A percentile compares a stretch with the other conserved stretches of the same genome.
phyloP scores from a whole-genome alignment of 2,329 filamentous ascomycete genomes.

The Colletotrichum orbiculare region DNA sequence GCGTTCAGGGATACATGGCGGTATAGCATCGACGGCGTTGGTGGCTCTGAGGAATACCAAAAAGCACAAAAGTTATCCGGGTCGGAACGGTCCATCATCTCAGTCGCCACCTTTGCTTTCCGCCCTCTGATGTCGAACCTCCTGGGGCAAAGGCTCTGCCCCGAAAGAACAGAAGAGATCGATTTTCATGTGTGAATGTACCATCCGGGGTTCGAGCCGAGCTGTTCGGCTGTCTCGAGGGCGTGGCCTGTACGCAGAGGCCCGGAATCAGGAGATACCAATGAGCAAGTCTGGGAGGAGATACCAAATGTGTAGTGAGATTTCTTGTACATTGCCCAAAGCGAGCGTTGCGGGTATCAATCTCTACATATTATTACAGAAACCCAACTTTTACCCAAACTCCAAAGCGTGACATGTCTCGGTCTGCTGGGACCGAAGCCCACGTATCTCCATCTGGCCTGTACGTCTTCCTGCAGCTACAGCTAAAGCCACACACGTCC shows the following conservation, averaged over 20 bases:
- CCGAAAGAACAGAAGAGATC: not conserved
- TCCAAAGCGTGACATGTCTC: not conserved
- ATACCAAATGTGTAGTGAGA: not conserved
- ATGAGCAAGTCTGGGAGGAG: slow-evolving; percentile 15
- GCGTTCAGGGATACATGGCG: slow-evolving; percentile 36
- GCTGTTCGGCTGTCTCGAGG: too few relatives aligned
- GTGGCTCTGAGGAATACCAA: slow-evolving; percentile 37
- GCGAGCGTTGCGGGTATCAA: slow-evolving; percentile 36
- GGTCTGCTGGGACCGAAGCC: too few relatives aligned
- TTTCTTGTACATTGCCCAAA: slow-evolving; percentile 22
- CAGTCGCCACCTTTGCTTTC: slow-evolving; percentile 33
- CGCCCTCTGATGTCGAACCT: not conserved
- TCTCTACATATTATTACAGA: slow-evolving; percentile 11
- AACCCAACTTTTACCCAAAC: slow-evolving; percentile 10
- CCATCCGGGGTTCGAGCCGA: too few relatives aligned
- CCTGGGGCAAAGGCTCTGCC: not conserved
- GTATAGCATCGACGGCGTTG: slow-evolving; percentile 37
- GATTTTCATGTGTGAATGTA: not conserved
- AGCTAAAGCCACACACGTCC: too few relatives aligned
- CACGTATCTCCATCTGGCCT: not conserved
- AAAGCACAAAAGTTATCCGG: slow-evolving; percentile 27
- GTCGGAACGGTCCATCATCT: slow-evolving; percentile 32
- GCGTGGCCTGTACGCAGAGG: too few relatives aligned
- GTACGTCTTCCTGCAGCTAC: too few relatives aligned
- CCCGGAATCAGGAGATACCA: slow-evolving; percentile 6